Conservation (phyloP, 805 yeast species). For the Suhomyces sp. region DNA sequence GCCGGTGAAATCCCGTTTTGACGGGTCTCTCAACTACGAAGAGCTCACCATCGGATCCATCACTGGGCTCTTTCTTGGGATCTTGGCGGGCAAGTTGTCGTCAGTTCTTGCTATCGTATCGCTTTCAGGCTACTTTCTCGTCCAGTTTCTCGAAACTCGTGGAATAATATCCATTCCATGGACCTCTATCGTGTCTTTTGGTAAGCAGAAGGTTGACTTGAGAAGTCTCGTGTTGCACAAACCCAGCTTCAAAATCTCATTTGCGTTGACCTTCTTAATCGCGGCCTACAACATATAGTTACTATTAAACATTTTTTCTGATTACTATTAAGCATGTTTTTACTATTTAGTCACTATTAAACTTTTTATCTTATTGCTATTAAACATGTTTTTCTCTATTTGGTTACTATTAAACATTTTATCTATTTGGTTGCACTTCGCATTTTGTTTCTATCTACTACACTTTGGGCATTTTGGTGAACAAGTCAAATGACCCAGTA, state of each 20-base stretch:
- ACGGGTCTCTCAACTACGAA: slow-evolving; percentile 54
- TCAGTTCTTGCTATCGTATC: slow-evolving; percentile 50
- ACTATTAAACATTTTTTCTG: not conserved
- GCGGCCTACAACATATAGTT: slow-evolving; percentile 52
- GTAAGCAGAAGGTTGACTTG: slow-evolving; percentile 41
- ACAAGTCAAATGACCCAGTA: slow-evolving; percentile 91
- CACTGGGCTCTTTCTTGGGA: slow-evolving; percentile 57
- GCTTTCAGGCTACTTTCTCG: slow-evolving; percentile 37
- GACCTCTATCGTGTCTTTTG: slow-evolving; percentile 33
- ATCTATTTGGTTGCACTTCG: not conserved
- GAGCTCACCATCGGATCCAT: slow-evolving; percentile 64
- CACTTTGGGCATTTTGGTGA: slow-evolving; percentile 45
- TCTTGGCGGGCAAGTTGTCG: slow-evolving; percentile 59
- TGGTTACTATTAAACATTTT: no score
- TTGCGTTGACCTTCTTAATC: slow-evolving; percentile 51
- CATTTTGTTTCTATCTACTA: not conserved
- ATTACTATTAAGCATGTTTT: no score
- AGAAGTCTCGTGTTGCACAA: slow-evolving; percentile 52
- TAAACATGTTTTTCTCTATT: not conserved
- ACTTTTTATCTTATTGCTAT: no score
- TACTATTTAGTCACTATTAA: not conserved
- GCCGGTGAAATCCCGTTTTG: slow-evolving; percentile 23
- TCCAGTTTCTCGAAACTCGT: slow-evolving; percentile 56
- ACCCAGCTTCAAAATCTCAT: slow-evolving; percentile 60
- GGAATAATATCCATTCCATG: slow-evolving; percentile 50